These are phyloP conservation scores for Beauveria medogensis DNA, from an alignment of 2,329 filamentous ascomycete genomes.

Conservation along the genomic window DNA sequence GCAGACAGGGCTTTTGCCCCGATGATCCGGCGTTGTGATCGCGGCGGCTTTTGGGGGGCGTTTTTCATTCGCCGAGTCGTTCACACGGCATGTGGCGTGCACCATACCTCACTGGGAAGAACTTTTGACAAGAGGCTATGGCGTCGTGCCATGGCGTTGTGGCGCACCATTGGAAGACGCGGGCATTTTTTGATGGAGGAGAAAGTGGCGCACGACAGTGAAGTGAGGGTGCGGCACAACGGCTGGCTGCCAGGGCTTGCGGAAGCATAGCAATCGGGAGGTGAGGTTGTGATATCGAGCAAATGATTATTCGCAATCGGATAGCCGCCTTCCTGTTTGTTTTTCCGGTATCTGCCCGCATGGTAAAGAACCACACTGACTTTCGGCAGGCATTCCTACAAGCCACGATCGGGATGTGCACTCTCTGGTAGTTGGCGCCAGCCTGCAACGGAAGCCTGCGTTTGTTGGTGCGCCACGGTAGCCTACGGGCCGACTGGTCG, in stretches of 20 bases:
- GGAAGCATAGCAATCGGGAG: neutral
- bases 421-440: neutral
- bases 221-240: neutral
- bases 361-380: neutral
- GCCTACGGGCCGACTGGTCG: slow-evolving; percentile 4
- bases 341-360: neutral
- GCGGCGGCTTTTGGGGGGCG: neutral
- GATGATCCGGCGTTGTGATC: slow-evolving; percentile 10
- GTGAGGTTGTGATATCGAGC: neutral
- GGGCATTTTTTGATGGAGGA: neutral
- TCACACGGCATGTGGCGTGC: slow-evolving; percentile 1
- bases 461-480: neutral
- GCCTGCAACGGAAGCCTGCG: neutral
- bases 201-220: neutral
- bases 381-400: neutral
- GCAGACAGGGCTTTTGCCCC: neutral
- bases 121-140: slow-evolving; percentile 8
- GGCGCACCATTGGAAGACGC: neutral
- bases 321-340: neutral
- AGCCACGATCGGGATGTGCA: neutral
- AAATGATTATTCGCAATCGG: neutral
- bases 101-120: neutral
- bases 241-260: neutral
- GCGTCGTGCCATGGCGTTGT: slow-evolving; percentile 3
- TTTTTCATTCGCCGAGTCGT: slow-evolving; percentile 8